A percentile compares a stretch with the other conserved stretches of the same genome.
Evolutionary conservation across 108 stramenopile genomes (phyloP).

Genomic region (Pseudonitzschia multiseries): DNA sequence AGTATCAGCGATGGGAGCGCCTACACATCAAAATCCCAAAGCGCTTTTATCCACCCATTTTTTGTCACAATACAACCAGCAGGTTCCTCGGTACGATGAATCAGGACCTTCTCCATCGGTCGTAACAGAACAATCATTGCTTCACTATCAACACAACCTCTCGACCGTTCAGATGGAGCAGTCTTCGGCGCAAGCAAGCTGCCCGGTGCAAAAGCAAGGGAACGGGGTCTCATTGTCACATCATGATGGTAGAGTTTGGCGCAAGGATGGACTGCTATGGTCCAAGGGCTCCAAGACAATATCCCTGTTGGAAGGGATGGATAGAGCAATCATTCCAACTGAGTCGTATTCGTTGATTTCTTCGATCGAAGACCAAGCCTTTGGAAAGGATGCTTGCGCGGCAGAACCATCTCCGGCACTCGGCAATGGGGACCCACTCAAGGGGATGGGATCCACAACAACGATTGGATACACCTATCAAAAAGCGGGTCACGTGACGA

Average conservation of each 20-base stretch:
- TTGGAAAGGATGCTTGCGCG: background rate
- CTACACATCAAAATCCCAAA: too few species aligned
- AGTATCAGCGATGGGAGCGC: too few species aligned
- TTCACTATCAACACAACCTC: background rate
- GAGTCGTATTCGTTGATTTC: background rate
- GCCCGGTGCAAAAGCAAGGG: background rate
- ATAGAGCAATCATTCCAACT: background rate
- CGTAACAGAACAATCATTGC: too few species aligned
- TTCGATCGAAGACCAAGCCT: background rate
- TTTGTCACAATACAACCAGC: too few species aligned
- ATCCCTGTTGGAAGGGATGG: background rate
- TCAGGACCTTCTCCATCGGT: too few species aligned
- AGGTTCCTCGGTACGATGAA: too few species aligned
- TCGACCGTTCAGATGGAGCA: background rate
- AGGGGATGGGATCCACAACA: background rate
- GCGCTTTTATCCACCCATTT: too few species aligned
- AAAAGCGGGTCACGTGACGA: background rate
- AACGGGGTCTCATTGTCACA: background rate
- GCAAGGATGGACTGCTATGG: background rate
- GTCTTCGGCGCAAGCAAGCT: background rate
- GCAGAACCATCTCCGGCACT: background rate
- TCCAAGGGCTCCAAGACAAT: background rate
- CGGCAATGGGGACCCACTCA: background rate
- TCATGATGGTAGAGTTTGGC: background rate
- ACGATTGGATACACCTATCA: background rate